Base-by-base conservation (phyloP, 768 basidiomycete species). In the Psilocybe sp. region DNA sequence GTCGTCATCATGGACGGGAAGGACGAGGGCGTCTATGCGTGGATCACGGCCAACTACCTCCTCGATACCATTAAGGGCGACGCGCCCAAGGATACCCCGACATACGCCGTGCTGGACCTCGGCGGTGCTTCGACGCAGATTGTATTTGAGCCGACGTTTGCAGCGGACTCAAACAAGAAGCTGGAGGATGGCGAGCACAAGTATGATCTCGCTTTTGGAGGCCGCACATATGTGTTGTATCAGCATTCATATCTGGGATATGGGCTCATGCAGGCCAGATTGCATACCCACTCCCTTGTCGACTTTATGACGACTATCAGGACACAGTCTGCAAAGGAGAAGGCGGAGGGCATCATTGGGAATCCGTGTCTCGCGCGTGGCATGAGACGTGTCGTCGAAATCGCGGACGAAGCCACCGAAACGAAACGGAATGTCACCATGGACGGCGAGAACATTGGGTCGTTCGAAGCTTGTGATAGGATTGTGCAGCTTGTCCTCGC, bases 211-310 rank as follows among this genome's bases (percentile, higher is more conserved):
- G 71, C 66, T 33, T 94, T 95, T 61, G 87, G 81, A 3, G 89
- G 86, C 14, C 71, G 69, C 57, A 77, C 70, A 45, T 82, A 88
- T 65, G 81, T 84, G 53, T 67, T 98, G 54, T 98, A 98, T 69
- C 97, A 98, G 71, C 96, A 99, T 63, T 98, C 96, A 48, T 97
- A 98, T 70, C 78, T 98, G 49, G 97, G 95, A 4, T 99, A 95
- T 69, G 97, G 97, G 10, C 75, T 98, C 31, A 98, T 93, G 92
- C 76, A 79, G 19, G 94, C 92, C 19, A 68, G 96, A 54, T 73
- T 77, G 66, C 84, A 86, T 63, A 88, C 97, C 11, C 93, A 99
- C 64, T 83, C 83, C 55, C 71, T 99, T 44, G 88, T 98, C 31
- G 86, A 90, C n/a, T 98, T 96, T 67, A 88, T 92, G 75, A 69